Base-by-base conservation (phyloP, 208 protist species). In the Wallacemonas sp. region DNA sequence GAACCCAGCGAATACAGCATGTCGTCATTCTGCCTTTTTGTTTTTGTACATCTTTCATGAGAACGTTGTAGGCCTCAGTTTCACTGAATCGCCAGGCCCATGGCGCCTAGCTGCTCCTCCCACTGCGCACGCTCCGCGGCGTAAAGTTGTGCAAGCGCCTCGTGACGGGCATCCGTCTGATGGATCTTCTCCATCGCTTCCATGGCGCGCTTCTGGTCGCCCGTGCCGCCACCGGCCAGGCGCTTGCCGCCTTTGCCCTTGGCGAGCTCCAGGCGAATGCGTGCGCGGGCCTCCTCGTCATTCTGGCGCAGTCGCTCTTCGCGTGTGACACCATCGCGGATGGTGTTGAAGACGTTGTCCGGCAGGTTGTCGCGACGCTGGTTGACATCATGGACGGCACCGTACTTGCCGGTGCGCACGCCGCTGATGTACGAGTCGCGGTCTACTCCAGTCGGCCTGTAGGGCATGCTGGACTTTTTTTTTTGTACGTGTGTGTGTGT, bases 341-440 rank as follows among this genome's bases (percentile, higher is more conserved):
- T 76, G 63, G 75, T 84, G 59, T 67, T 74, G 74, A 92, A 97
- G 29, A 97, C 77, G 57, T 94, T 82, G 26, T 89, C 85, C 1
- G 91, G 91, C 26, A 97, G 64, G 75, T 90, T 93, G 76, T 97
- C 91, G 41, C 91, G 79, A n/a, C 91, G 77, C 61, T 84, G 75
- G 65, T 84, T 84, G 8, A 95, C 86, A 67, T 97, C 86, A 66
- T 94, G 89, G 28, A 81, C 12, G 3, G 67, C 84, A 2, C 82
- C 84, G 74, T 81, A 91, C 50, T 70, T 75, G 48, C 76, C 77
- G 39, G 82, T 73, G 38, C 91, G 85, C 16, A 96, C 73, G 4
- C 87, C 91, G 61, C 76, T 93, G 57, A 94, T 85, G 76, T 92
- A 92, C 11, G 87, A 96, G 71, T 96, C 91, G 26, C 87, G 83